phyloP scores from a whole-genome alignment of 805 yeast genomes.

The Candida pseudoglaebosa region DNA sequence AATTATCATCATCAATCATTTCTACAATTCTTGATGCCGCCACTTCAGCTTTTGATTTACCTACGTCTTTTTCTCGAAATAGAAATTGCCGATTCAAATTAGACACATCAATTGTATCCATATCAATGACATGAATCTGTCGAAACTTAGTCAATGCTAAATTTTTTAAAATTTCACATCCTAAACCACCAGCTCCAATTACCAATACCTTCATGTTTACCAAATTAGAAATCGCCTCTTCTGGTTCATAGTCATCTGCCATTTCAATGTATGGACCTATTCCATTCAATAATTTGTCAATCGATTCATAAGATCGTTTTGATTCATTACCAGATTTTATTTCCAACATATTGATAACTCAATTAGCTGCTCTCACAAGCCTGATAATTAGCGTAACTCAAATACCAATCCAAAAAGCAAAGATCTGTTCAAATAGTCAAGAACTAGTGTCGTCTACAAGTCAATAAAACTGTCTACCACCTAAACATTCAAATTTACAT shows the following conservation, averaged over 20 bases:
- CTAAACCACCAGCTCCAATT: slow-evolving; percentile 81
- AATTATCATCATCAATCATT: slow-evolving; percentile 35
- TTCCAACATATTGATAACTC: neutral
- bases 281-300: slow-evolving; percentile 17
- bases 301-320: neutral
- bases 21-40: slow-evolving; percentile 56
- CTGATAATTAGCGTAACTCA: too few species aligned
- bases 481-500: neutral
- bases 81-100: slow-evolving; percentile 75
- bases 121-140: slow-evolving; percentile 66
- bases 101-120: slow-evolving; percentile 79
- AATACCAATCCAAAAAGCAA: neutral
- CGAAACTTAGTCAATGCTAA: slow-evolving; percentile 66
- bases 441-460: too few species aligned
- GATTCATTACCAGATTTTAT: neutral
- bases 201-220: slow-evolving; percentile 29
- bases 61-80: slow-evolving; percentile 59
- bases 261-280: slow-evolving; percentile 40
- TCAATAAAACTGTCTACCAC: too few species aligned
- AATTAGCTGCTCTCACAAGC: neutral
- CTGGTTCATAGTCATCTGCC: slow-evolving; percentile 27
- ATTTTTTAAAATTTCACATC: slow-evolving; percentile 75
- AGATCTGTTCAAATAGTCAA: too few species aligned
- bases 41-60: slow-evolving; percentile 59
- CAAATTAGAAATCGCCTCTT: slow-evolving; percentile 21